These are phyloP conservation scores for Globisporangium okanoganense DNA, from an alignment of 352 stramenopile genomes.

Conservation along the genomic window DNA sequence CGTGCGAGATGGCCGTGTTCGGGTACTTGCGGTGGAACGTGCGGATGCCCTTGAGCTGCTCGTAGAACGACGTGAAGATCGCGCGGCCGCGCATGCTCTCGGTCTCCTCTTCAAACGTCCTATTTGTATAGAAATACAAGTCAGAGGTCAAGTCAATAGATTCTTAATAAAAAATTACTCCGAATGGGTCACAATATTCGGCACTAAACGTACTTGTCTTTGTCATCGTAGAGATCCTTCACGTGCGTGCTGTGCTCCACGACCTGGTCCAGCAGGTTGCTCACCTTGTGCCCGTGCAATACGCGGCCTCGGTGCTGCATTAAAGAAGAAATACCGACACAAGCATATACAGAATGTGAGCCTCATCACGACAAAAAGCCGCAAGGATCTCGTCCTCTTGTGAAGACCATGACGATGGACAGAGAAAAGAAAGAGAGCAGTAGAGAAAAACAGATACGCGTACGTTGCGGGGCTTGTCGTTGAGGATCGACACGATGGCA, in stretches of 20 bases:
- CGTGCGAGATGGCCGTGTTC: slow-evolving; percentile 59
- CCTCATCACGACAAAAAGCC: not conserved
- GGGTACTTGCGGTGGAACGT: slow-evolving; percentile 85
- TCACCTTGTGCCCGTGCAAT: slow-evolving; percentile 82
- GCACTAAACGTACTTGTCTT: slow-evolving; percentile 53
- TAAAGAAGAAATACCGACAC: not conserved
- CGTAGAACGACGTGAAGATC: slow-evolving; percentile 88
- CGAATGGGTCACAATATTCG: too few relatives aligned
- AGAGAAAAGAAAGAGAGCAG: not conserved
- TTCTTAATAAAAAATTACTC: too few relatives aligned
- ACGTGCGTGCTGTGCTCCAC: slow-evolving; percentile 64
- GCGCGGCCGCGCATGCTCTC: slow-evolving; percentile 70
- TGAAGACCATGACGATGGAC: not conserved
- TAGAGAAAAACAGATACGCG: slow-evolving; percentile 15
- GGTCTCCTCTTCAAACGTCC: slow-evolving; percentile 74
- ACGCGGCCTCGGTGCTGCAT: slow-evolving; percentile 70
- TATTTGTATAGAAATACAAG: slow-evolving; percentile 13
- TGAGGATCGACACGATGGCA: slow-evolving; percentile 61
- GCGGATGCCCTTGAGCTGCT: slow-evolving; percentile 82
- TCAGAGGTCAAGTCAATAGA: too few relatives aligned
- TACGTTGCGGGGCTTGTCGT: slow-evolving; percentile 82
- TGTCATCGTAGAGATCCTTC: slow-evolving; percentile 79
- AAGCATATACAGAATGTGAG: slow-evolving; percentile 1
- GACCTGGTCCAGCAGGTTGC: slow-evolving; percentile 71
- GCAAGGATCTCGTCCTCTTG: not conserved